A percentile compares a stretch with the other conserved stretches of the same genome.
phyloP scores from a whole-genome alignment of 805 yeast genomes.

The Schwanniomyces yamadae region DNA sequence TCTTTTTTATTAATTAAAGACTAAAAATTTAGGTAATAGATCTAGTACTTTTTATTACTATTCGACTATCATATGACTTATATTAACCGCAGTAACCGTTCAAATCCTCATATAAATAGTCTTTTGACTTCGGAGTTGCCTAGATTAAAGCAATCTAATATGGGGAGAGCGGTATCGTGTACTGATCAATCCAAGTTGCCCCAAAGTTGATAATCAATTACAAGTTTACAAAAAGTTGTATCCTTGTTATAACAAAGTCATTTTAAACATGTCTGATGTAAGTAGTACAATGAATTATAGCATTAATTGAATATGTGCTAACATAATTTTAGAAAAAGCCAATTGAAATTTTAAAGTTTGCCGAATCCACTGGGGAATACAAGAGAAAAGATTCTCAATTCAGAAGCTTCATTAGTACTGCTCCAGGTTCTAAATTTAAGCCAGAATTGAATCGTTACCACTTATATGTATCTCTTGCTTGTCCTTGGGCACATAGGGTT shows the following conservation, averaged over 20 bases:
- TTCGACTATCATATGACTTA: too few species aligned
- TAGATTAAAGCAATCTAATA: too few species aligned
- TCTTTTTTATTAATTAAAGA: too few species aligned
- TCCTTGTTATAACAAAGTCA: not conserved
- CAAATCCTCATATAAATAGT: too few species aligned
- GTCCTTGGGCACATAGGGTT: constrained; percentile 96
- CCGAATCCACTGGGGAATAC: constrained; percentile 27
- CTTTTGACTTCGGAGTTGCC: too few species aligned
- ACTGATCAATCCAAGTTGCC: too few species aligned
- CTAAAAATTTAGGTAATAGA: too few species aligned
- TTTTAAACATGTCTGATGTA: constrained; percentile 5
- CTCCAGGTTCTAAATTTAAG: constrained; percentile 58
- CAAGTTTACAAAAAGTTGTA: too few species aligned
- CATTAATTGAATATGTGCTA: not conserved
- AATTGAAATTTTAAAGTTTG: constrained; percentile 48
- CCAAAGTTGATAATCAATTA: too few species aligned
- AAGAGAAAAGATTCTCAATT: constrained; percentile 41
- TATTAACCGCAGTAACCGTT: too few species aligned
- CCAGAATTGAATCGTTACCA: constrained; percentile 85
- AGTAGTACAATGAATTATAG: not conserved
- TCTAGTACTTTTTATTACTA: too few species aligned
- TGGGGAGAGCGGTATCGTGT: too few species aligned
- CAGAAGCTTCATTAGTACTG: constrained; percentile 59
- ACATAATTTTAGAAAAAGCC: constrained; percentile 4
- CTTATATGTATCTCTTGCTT: constrained; percentile 80